These are phyloP conservation scores for Syzygium malaccense DNA, from an alignment of 441 rosid species.

Conservation along the genomic window DNA sequence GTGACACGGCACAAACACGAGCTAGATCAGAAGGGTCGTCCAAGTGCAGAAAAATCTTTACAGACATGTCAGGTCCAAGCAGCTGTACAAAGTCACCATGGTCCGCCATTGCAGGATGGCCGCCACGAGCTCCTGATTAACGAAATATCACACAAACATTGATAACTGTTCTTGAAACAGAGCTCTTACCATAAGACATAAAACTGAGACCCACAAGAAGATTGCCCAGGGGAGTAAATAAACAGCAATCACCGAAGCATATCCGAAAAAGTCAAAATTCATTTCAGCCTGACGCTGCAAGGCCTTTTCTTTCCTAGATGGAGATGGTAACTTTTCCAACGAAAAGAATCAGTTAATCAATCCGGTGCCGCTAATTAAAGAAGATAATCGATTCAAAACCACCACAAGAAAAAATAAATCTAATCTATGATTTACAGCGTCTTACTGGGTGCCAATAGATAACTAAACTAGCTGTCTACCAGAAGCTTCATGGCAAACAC, in stretches of 20 bases:
- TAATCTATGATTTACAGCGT: background rate
- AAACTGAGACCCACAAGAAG: background rate
- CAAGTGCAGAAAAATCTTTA: slow-evolving; percentile 25
- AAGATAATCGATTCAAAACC: background rate
- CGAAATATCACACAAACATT: background rate
- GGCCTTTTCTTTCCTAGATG: background rate
- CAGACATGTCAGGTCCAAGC: slow-evolving; percentile 31
- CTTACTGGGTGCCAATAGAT: background rate
- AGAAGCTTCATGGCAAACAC: background rate
- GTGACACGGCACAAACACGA: slow-evolving; percentile 30
- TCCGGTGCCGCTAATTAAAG: background rate
- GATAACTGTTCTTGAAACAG: background rate
- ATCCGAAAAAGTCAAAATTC: background rate
- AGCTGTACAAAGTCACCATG: slow-evolving; percentile 22
- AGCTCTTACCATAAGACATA: background rate
- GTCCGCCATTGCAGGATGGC: slow-evolving; percentile 17
- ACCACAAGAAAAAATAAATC: background rate
- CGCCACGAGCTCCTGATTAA: background rate
- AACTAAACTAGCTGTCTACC: background rate
- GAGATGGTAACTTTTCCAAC: background rate
- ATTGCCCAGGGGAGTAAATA: background rate
- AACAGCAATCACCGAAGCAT: background rate
- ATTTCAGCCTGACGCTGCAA: background rate
- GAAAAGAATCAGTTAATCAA: background rate
- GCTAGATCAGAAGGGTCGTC: slow-evolving; percentile 46